A percentile compares a stretch with the other conserved stretches of the same genome.
Conservation (phyloP, 2,329 filamentous ascomycete species). For the Leptographium wingfieldii region DNA sequence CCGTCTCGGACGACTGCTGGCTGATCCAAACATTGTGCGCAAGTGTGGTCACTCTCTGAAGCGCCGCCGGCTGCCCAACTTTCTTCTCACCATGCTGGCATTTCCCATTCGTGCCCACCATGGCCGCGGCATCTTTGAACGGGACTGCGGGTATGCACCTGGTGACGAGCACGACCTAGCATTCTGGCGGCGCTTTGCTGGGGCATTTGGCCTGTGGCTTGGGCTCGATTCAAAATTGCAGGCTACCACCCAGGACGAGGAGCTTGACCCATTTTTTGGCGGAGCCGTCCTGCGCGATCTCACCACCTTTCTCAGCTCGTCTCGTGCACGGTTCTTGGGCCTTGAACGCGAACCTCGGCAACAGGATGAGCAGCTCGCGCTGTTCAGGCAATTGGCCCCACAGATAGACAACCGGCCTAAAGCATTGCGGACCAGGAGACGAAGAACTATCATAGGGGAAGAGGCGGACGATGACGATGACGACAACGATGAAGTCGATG, state of each 20-base stretch:
- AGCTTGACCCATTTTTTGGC: background rate
- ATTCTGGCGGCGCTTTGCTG: slow-evolving; percentile 2
- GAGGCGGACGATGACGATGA: background rate
- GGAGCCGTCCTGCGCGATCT: background rate
- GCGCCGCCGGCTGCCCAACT: slow-evolving; percentile 2
- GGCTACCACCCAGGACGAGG: background rate
- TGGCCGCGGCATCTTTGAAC: background rate
- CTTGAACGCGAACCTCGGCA: background rate
- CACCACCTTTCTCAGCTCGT: background rate
- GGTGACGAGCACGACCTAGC: slow-evolving; percentile 1
- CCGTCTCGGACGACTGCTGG: background rate
- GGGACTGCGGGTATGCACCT: background rate
- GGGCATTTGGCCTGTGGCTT: background rate
- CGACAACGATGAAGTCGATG: background rate
- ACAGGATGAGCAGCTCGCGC: background rate
- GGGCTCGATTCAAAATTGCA: background rate
- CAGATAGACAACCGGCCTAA: no score
- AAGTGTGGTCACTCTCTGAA: slow-evolving; percentile 1
- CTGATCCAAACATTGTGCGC: background rate
- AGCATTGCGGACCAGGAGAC: background rate
- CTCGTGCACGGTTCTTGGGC: background rate
- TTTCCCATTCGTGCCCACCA: slow-evolving; percentile 1
- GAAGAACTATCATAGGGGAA: background rate
- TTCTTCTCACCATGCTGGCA: background rate
- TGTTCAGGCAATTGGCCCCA: background rate